Conservation (phyloP, 192 early-diverging fungal species). For the Backusella australiensis region DNA sequence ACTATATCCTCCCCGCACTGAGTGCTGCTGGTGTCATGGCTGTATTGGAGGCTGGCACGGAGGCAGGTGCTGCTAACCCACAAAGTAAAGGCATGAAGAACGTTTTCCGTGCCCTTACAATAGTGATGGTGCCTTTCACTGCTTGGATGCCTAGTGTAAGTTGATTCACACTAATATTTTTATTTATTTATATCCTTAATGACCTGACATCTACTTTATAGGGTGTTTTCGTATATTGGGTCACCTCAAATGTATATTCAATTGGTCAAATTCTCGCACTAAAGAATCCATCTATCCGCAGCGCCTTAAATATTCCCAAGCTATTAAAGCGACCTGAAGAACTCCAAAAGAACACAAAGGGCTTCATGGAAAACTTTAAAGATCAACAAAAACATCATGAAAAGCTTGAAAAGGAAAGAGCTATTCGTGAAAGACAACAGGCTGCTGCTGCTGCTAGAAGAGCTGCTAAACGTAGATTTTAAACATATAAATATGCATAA, state of each 20-base stretch:
- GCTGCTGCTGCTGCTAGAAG: slow-evolving; percentile 35
- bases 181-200: not conserved
- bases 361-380: slow-evolving; percentile 51
- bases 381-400: slow-evolving; percentile 28
- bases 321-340: slow-evolving; percentile 40
- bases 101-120: slow-evolving; percentile 43
- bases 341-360: slow-evolving; percentile 36
- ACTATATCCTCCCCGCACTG: slow-evolving; percentile 76
- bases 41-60: slow-evolving; percentile 61
- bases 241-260: slow-evolving; percentile 72
- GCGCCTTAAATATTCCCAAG: slow-evolving; percentile 57
- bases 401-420: slow-evolving; percentile 31
- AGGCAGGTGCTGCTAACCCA: slow-evolving; percentile 38
- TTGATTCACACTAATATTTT: not conserved
- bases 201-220: slow-evolving; percentile 24
- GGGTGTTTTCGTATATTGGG: slow-evolving; percentile 85
- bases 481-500: not conserved
- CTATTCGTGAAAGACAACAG: slow-evolving; percentile 38
- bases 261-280: slow-evolving; percentile 68
- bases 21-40: slow-evolving; percentile 68
- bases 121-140: slow-evolving; percentile 46
- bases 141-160: slow-evolving; percentile 49
- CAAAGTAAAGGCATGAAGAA: slow-evolving; percentile 42
- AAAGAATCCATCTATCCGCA: slow-evolving; percentile 55
- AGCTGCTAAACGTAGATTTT: slow-evolving; percentile 35